Evolutionary conservation across 202 grass and related monocot genomes (phyloP), one percentile per base, ranked within the genome.

Genomic region (Schoenoplectus triqueter): DNA sequence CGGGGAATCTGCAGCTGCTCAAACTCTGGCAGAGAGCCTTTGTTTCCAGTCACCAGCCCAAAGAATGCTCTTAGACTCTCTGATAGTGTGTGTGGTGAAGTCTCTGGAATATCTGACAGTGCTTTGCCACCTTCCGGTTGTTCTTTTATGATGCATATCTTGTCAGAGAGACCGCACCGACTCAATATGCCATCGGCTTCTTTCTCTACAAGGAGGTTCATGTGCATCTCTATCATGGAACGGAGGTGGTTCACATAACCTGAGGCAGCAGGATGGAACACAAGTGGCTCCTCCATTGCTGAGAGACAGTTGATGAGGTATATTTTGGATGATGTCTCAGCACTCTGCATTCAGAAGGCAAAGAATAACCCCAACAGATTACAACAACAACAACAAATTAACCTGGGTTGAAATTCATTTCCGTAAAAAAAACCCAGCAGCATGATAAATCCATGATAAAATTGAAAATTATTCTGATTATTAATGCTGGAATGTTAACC

Each of bases 281-380:
- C 86, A 20, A 99, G 70, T 71, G 93, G 90, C 57, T 94, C 93
- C 82, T 92, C 90, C 89, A 96, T 96, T 87, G 91, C 91, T 87
- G 96, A 99, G 66, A 99, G 90, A 73, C 96, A 99, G 79, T 99
- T 96, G 84, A 99, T 92, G 82, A 99, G 90, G 88, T 92, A 99
- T 55, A 99, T 87, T 81, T 94, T 99, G 45, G 89, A 91, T 2
- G 88, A 94, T 41, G 87, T 92, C 84, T 99, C 93, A 49, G 71
- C 88, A 71, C 86, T 91, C 93, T 96, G 91, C 62, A 91, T 69
- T 73, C 86, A 57, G 57, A 78, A 85, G 39, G 45, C 54, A 76
- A 67, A 10, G 78, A 80, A 56, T 66, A 41, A 57, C 57, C 64
- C 31, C 55, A 88, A 85, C 85, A 3, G 48, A 78, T 31, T 31